Base-by-base conservation (phyloP, 2,329 filamentous ascomycete species). In the Lachnellula cervina region DNA sequence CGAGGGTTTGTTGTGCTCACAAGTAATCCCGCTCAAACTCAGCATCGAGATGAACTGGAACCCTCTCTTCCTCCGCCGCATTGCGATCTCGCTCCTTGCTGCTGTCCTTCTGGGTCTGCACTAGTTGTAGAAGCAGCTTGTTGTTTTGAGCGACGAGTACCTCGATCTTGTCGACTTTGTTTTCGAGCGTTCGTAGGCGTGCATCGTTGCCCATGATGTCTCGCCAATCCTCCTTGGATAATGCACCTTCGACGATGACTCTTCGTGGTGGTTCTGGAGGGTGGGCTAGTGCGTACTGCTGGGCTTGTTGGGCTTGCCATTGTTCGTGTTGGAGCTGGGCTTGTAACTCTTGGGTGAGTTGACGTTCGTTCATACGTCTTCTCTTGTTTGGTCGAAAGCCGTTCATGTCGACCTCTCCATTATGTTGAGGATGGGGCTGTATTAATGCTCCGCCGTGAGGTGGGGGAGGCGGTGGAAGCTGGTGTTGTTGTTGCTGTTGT, bases 1-100 rank as follows among this genome's bases (percentile, higher is more conserved):
- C 28, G 50, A 59, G 59, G 52, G 59, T 47, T 55, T 25, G 47
- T 52, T 54, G 50, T 37, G 60, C 63, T 69, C 65, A 69, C 66
- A 69, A 54, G 54, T 69, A 69, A 65, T 69, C 66, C 40, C 66
- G 60, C 55, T 69, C 67, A 62, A 69, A 69, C 55, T 69, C 67
- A 44, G 66, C 65, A 53, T 69, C 67, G 16, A 69, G 59, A 63
- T 69, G 67, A 49, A 68, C 66, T 3, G 67, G 66, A n/a, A 67
- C 66, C 48, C 66, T 59, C 40, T 67, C 66, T 49, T 69, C 66
- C 44, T 69, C 66, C 42, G 53, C 57, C 17, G 16, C 17, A 48
- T 59, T 57, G 9, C 59, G 57, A 50, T 64, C 64, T 52, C 61
- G 53, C 16, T 68, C 66, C 50, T 62, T 47, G 11, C 50, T 37